phyloP scores from a whole-genome alignment of 2,329 filamentous ascomycete species.

The Ophiostoma triangulosporum region DNA sequence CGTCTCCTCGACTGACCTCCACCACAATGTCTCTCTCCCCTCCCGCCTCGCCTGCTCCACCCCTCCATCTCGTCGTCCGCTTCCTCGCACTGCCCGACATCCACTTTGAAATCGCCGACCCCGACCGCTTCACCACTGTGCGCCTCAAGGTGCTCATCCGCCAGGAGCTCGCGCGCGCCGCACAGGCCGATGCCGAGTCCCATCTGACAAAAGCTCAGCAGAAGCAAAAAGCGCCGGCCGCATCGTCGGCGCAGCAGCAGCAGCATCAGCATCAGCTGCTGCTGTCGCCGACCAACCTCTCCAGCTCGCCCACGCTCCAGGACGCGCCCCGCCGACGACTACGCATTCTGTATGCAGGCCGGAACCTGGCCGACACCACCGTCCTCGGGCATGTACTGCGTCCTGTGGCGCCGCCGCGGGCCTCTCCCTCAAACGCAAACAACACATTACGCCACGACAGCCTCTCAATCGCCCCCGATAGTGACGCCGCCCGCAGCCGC shows the following conservation, averaged over 20 bases:
- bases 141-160: constrained; percentile 76
- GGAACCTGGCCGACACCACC: constrained; percentile 62
- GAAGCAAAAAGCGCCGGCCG: not conserved
- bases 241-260: too few relatives aligned
- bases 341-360: constrained; percentile 81
- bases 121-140: constrained; percentile 56
- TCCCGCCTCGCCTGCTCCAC: constrained; percentile 14
- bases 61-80: constrained; percentile 70
- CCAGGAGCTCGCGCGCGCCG: constrained; percentile 35
- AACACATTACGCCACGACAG: not conserved
- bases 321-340: constrained; percentile 47
- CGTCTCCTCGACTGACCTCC: too few relatives aligned
- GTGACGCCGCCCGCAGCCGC: not conserved
- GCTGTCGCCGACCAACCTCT: not conserved
- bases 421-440: constrained; percentile 13
- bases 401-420: constrained; percentile 41
- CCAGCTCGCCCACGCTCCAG: constrained; percentile 1
- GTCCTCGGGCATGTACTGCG: constrained; percentile 57
- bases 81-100: constrained; percentile 83
- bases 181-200: not conserved
- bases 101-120: constrained; percentile 57
- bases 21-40: too few relatives aligned
- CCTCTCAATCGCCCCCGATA: not conserved
- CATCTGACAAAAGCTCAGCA: constrained; percentile 20
- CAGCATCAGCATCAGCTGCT: too few relatives aligned